Percentiles rank a stretch among this genome's conserved stretches.
Conservation (phyloP, 225 moss, liverwort and hornwort species). For the Straminergon stramineum region DNA sequence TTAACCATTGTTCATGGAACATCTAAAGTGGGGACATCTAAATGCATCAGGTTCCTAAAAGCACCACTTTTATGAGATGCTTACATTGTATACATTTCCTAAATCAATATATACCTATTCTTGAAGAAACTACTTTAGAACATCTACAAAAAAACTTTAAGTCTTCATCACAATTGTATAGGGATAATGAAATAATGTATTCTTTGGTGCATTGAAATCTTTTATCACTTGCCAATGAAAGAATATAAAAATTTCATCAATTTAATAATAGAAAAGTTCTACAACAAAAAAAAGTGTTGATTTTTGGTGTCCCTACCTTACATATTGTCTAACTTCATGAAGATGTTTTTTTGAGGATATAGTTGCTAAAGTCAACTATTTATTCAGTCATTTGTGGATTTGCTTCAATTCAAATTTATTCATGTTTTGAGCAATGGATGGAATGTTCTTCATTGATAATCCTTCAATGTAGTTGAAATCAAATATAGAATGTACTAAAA, state of each 20-base stretch:
- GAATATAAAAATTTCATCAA: neutral
- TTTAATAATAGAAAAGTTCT: neutral
- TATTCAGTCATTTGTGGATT: neutral
- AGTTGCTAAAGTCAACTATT: neutral
- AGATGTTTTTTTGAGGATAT: neutral
- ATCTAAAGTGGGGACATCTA: neutral
- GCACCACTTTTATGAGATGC: neutral
- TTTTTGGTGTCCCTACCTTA: neutral
- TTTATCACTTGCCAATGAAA: neutral
- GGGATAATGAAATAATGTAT: neutral
- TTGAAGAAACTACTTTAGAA: neutral
- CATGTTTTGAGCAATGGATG: neutral
- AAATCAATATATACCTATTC: neutral
- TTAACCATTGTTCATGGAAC: neutral
- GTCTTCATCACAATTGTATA: neutral
- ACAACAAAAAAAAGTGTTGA: rapidly evolving
- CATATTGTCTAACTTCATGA: neutral
- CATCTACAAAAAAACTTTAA: neutral
- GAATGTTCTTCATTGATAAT: neutral
- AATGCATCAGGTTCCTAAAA: neutral
- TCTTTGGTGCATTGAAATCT: neutral
- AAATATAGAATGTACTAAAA: too few species aligned
- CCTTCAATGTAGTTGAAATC: neutral
- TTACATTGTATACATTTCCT: neutral
- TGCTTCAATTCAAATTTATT: neutral